Percentiles rank a stretch among this genome's conserved stretches.
phyloP scores from a whole-genome alignment of 495 filamentous ascomycete genomes.

The Choiromyces venosus region DNA sequence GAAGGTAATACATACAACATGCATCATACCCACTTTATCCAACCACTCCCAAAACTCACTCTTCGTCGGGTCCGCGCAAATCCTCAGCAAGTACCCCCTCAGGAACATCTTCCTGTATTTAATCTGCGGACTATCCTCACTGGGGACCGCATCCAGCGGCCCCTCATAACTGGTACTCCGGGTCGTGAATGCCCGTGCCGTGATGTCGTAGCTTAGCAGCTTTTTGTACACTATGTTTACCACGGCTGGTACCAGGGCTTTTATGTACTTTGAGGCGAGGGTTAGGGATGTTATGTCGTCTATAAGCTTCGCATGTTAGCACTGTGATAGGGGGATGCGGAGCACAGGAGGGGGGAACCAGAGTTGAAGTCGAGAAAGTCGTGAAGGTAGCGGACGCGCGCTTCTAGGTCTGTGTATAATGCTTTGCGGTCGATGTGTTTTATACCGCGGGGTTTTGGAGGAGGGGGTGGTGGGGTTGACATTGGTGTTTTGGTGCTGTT shows the following conservation, averaged over 20 bases:
- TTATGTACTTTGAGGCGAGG: conserved; percentile 64
- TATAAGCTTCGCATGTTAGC: too few species aligned
- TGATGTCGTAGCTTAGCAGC: conserved; percentile 68
- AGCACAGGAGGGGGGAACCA: conserved; percentile 53
- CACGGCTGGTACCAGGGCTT: conserved; percentile 63
- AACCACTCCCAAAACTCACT: conserved; percentile 75
- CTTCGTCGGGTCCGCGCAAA: conserved; percentile 64
- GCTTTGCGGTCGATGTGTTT: conserved; percentile 64
- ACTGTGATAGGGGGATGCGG: not conserved
- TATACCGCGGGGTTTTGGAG: conserved; percentile 36
- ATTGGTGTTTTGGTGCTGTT: too few species aligned
- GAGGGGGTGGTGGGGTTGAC: too few species aligned
- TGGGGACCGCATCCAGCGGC: conserved; percentile 55
- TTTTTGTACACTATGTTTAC: conserved; percentile 77
- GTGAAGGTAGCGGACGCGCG: conserved; percentile 64
- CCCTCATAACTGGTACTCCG: conserved; percentile 59
- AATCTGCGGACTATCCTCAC: conserved; percentile 64
- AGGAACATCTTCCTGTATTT: conserved; percentile 71
- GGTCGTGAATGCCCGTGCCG: conserved; percentile 63
- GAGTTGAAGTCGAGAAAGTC: conserved; percentile 66
- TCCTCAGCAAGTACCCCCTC: conserved; percentile 61
- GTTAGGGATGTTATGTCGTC: conserved; percentile 64
- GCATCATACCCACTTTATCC: conserved; percentile 62
- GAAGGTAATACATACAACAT: conserved; percentile 18
- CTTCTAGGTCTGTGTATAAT: conserved; percentile 62